phyloP scores from a whole-genome alignment of 2,329 filamentous ascomycete species.

The Exutisphaerella laricina region DNA sequence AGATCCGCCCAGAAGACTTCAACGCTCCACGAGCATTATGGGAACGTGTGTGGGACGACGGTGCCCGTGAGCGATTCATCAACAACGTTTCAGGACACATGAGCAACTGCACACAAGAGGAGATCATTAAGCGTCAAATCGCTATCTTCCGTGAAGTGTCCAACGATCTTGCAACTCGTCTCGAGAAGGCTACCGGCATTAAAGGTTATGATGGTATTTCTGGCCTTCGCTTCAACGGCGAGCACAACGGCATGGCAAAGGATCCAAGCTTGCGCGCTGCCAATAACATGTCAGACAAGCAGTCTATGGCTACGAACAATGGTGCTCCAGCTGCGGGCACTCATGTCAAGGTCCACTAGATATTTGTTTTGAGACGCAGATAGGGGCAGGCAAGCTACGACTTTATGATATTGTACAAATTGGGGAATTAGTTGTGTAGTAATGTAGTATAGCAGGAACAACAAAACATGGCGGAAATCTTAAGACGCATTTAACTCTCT shows the following conservation, averaged over 20 bases:
- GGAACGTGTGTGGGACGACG: conserved; percentile 58
- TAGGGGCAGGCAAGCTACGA: too few relatives aligned
- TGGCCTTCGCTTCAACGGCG: conserved; percentile 53
- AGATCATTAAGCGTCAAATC: conserved; percentile 60
- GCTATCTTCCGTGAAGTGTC: conserved; percentile 60
- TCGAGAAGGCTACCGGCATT: conserved; percentile 59
- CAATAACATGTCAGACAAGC: conserved; percentile 43
- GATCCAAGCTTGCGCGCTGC: conserved; percentile 43
- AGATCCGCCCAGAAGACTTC: conserved; percentile 51
- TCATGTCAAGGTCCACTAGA: conserved; percentile 13
- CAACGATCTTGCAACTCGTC: conserved; percentile 50
- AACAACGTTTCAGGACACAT: conserved; percentile 58
- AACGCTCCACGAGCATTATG: conserved; percentile 53
- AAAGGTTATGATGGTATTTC: conserved; percentile 56
- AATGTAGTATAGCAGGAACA: too few relatives aligned
- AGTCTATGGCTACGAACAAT: conserved; percentile 15
- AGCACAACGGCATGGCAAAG: conserved; percentile 56
- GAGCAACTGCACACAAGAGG: conserved; percentile 52
- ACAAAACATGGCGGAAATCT: too few relatives aligned
- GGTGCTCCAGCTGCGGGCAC: conserved; percentile 17
- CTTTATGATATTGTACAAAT: too few relatives aligned
- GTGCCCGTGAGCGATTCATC: conserved; percentile 54
- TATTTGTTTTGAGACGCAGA: too few relatives aligned
- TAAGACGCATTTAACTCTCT: too few relatives aligned
- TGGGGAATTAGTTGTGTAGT: too few relatives aligned